Conservation (phyloP, 192 early-diverging fungal genomes). For the Linnemannia hyalina region DNA sequence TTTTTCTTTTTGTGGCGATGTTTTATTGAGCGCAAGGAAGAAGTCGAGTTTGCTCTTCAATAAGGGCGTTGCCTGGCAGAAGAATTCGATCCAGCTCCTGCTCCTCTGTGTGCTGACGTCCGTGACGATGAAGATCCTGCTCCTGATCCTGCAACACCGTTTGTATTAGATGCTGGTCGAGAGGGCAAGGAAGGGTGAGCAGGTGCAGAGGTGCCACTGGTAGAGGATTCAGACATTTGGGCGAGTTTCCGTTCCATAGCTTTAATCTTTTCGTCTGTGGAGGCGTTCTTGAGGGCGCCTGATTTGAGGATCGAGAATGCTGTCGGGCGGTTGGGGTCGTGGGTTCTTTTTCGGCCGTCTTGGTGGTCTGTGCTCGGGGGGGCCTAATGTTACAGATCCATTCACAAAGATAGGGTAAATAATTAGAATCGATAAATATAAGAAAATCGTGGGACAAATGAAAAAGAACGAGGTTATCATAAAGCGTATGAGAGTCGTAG, state of each 20-base stretch:
- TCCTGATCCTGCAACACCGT: neutral
- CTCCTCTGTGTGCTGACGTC: neutral
- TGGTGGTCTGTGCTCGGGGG: constrained; percentile 56
- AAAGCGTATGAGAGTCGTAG: too few relatives aligned
- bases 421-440: too few relatives aligned
- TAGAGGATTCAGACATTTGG: constrained; percentile 40
- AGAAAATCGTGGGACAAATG: too few relatives aligned
- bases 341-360: constrained; percentile 42
- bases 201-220: neutral
- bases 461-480: too few relatives aligned
- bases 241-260: constrained; percentile 78
- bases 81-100: constrained; percentile 7
- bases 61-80: constrained; percentile 5
- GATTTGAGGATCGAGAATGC: constrained; percentile 60
- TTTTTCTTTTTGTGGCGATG: neutral
- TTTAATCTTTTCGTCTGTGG: constrained; percentile 74
- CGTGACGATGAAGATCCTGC: neutral
- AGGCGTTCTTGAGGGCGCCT: constrained; percentile 63
- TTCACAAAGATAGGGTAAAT: constrained; percentile 1
- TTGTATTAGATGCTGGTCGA: neutral
- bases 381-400: constrained; percentile 38
- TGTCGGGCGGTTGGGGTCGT: constrained; percentile 57
- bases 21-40: neutral
- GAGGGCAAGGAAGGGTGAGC: constrained; percentile 34
- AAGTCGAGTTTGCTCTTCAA: neutral